phyloP scores from a whole-genome alignment of 2,329 filamentous ascomycete species.

The Scytalidium sp. region DNA sequence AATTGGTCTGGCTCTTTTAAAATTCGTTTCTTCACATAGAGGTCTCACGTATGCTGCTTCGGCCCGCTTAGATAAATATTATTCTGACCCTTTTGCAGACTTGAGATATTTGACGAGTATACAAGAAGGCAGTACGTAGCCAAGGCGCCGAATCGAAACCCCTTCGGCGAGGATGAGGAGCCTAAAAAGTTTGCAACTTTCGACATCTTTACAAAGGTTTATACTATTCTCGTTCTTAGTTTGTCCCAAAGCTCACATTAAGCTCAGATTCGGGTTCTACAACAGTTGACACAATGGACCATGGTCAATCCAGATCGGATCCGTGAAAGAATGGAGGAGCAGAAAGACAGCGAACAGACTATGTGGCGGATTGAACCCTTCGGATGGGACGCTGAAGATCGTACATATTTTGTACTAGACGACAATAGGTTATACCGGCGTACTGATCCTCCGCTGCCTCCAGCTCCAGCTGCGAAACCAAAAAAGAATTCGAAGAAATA shows the following conservation, averaged over 20 bases:
- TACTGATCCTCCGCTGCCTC: conserved; percentile 67
- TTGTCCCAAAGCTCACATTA: background rate
- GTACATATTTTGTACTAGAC: conserved; percentile 86
- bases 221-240: conserved; percentile 7
- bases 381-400: conserved; percentile 86
- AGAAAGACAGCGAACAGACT: conserved; percentile 76
- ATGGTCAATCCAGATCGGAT: conserved; percentile 85
- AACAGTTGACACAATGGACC: conserved; percentile 86
- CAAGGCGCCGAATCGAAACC: conserved; percentile 78
- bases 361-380: conserved; percentile 81
- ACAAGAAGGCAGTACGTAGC: conserved; percentile 81
- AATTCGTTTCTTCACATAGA: conserved; percentile 90
- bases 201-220: conserved; percentile 75
- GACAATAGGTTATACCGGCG: conserved; percentile 90
- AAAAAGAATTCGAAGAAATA: conserved; percentile 65
- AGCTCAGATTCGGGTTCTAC: conserved; percentile 68
- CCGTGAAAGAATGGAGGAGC: conserved; percentile 80
- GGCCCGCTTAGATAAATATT: background rate
- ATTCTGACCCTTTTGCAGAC: conserved; percentile 45
- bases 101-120: conserved; percentile 90
- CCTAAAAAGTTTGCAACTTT: conserved; percentile 76
- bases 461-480: conserved; percentile 54
- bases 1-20: conserved; percentile 83
- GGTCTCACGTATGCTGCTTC: conserved; percentile 72
- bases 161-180: conserved; percentile 75